Base-by-base conservation (phyloP, 129 eudicot genomes). In the Kitagawia praeruptora region DNA sequence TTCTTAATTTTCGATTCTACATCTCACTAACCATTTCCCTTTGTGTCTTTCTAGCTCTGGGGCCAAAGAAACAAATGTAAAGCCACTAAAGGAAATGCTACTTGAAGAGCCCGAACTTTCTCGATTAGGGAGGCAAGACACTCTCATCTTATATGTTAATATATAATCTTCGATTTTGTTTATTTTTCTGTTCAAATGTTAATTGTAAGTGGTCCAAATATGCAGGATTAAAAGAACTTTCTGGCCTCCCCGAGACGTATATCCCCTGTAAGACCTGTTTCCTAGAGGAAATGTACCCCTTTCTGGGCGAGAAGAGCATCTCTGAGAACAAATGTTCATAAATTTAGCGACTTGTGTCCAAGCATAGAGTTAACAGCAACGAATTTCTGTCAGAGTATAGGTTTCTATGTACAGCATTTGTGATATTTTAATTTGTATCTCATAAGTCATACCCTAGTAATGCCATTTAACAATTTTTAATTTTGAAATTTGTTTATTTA, bases 101-200 rank as follows among this genome's bases (percentile, higher is more conserved):
- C 84, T 95, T 27, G 92, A 86, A 63, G 96, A 92, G 79, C 88
- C 86, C 15, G 97, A 95, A 85, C 91, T 95, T 21, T 90, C 92
- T 66, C 89, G 90, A 42, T 67, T 92, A 75, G 97, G 93, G 84
- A 92, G 97, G 98, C 82, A 85, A 84, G 76, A 75, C 84, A 3
- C 40, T 15, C n/a, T 63, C 31, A 38, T 25, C 40, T 13, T 78
- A 42, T 47, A 21, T 31, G 70, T 34, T 14, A 8, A 18, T 64
- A 1, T 4, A 14, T 77, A 38, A 15, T n/a, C 37, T 8, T 61
- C 5, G 25, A 61, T 8, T 61, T 61, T 1, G 31, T 21, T 61
- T n/a, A 3, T 8, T 81, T 37, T 8, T 13, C 14, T 21, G 21
- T 5, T 34, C 5, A 25, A 12, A 12, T n/a, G 38, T 1, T 74